Base-by-base conservation (phyloP, 768 basidiomycete species). In the Phylloporus rhodoxanthus region DNA sequence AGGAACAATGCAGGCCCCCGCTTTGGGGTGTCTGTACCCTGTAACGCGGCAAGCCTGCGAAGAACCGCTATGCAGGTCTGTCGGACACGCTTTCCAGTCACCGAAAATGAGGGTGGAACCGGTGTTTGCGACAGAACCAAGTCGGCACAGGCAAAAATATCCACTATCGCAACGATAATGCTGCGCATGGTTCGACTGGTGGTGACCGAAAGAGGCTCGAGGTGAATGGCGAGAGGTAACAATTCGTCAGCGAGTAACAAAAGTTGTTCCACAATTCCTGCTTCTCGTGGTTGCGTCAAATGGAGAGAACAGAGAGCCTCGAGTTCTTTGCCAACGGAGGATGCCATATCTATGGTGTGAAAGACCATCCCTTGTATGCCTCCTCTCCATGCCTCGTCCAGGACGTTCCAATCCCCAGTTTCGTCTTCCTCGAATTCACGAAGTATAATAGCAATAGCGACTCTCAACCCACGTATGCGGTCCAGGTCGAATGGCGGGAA, bases 331-430 rank as follows among this genome's bases (percentile, higher is more conserved):
- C 73, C 65, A 36, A 86, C 65, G 15, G 72, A 73, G 13, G 66
- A 55, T 44, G 82, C 68, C 43, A 79, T 56, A 36, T 82, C 76
- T 30, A 80, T 72, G 3, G 87, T 71, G 19, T 79, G 78, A 10
- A 76, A 73, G 13, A 80, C 58, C 38, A 87, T 65, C 15, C 82
- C 82, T 51, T 81, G 79, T 5, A 70, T 69, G 3, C 75, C 70
- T 54, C 83, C 81, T 5, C 73, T 70, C 85, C 86, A 85, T 43
- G 82, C 75, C 2, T 73, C 70, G 45, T 81, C 70, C 11, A 85
- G 65, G 9, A 81, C 68, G 11, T 67, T 71, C 73, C 75, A 79
- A 50, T 82, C 81, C 7, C 78, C 82, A 33, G 70, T 65, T 17
- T 77, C 76, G n/a, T 72, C 70, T 15, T 71, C 66, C 10, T 66